Conservation (phyloP, 768 basidiomycete species). For the Xerocomus spinulosus region DNA sequence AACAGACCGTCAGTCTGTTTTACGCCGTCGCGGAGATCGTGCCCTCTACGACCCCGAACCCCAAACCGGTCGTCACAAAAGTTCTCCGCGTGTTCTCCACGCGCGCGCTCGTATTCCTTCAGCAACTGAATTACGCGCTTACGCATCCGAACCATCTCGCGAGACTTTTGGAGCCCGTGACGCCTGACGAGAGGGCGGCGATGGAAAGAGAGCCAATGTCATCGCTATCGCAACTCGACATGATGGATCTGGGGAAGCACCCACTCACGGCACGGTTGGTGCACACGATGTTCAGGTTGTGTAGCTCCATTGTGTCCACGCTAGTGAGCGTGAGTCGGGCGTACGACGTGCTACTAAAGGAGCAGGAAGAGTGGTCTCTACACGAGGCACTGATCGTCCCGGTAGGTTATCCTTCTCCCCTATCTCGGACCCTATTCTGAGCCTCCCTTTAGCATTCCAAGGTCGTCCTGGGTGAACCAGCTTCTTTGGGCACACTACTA, state of each 20-base stretch:
- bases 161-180: conserved; percentile 74
- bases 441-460: conserved; percentile 83
- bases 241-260: conserved; percentile 59
- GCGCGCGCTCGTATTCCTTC: conserved; percentile 68
- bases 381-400: conserved; percentile 67
- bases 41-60: conserved; percentile 13
- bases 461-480: conserved; percentile 74
- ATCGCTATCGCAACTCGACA: conserved; percentile 38
- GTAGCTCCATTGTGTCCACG: conserved; percentile 64
- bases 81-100: conserved; percentile 66
- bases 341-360: conserved; percentile 58
- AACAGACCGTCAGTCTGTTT: conserved; percentile 75
- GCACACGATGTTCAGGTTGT: conserved; percentile 66
- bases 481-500: conserved; percentile 83
- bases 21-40: conserved; percentile 59
- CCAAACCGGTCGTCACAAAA: conserved; percentile 48
- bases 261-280: conserved; percentile 71
- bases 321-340: conserved; percentile 67
- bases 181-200: conserved; percentile 63
- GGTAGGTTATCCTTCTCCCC: conserved; percentile 40
- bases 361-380: conserved; percentile 68
- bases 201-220: conserved; percentile 57
- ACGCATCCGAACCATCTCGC: conserved; percentile 89
- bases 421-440: too few species aligned
- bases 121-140: conserved; percentile 85